A percentile compares a stretch with the other conserved stretches of the same genome.
phyloP scores from a whole-genome alignment of 257 asterid species.

The Solanum habrochaites region DNA sequence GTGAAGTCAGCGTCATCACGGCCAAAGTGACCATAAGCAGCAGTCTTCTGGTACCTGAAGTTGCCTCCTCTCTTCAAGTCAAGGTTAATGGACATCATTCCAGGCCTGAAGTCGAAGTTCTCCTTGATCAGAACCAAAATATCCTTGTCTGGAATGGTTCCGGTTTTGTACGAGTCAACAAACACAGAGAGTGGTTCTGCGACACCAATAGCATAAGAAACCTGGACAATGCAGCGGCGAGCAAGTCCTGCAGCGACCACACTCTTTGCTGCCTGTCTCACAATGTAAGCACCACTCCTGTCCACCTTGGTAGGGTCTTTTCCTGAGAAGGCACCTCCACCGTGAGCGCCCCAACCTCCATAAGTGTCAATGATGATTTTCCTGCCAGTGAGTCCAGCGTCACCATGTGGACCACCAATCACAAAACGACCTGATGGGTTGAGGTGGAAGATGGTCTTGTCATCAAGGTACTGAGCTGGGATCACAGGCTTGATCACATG shows the following conservation, averaged over 20 bases:
- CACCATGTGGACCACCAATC: constrained; percentile 64
- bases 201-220: constrained; percentile 63
- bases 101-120: constrained; percentile 67
- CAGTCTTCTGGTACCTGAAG: constrained; percentile 64
- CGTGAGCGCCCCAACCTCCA: constrained; percentile 76
- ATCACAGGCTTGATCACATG: constrained; percentile 63
- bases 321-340: constrained; percentile 73
- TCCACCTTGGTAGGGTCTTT: constrained; percentile 67
- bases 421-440: constrained; percentile 64
- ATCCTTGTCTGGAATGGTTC: constrained; percentile 54
- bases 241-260: constrained; percentile 70
- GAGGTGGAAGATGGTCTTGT: constrained; percentile 57
- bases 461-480: constrained; percentile 55
- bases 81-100: constrained; percentile 59
- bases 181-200: constrained; percentile 64
- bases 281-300: constrained; percentile 62
- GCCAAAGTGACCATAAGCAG: constrained; percentile 68
- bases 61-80: constrained; percentile 64
- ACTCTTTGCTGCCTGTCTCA: constrained; percentile 66
- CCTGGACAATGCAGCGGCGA: constrained; percentile 56
- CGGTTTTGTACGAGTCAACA: constrained; percentile 57
- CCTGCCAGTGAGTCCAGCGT: constrained; percentile 63
- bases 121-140: constrained; percentile 46
- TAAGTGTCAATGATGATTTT: constrained; percentile 54
- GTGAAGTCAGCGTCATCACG: constrained; percentile 61